These are phyloP conservation scores for Bertia moriformis DNA, from an alignment of 2,329 filamentous ascomycete species.

Conservation along the genomic window DNA sequence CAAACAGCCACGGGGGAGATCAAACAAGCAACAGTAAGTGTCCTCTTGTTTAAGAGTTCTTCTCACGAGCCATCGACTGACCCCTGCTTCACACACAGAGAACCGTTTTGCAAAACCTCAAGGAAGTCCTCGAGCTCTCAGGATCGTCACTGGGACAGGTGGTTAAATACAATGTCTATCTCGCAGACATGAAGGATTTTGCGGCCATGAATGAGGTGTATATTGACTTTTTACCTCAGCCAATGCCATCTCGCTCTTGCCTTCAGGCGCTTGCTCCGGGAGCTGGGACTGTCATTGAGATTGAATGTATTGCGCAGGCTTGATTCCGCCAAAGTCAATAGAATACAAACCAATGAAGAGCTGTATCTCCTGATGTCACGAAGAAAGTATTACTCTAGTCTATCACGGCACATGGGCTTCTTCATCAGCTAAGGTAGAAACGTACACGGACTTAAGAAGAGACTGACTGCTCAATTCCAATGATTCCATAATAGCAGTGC, in stretches of 20 bases:
- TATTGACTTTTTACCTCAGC: slow-evolving; percentile 21
- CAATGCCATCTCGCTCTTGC: slow-evolving; percentile 24
- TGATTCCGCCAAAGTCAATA: too few species aligned
- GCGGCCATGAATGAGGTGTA: slow-evolving; percentile 17
- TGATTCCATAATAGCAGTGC: too few species aligned
- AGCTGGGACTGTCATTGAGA: slow-evolving; percentile 24
- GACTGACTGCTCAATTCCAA: too few species aligned
- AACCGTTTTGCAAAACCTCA: slow-evolving; percentile 13
- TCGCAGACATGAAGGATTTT: slow-evolving; percentile 13
- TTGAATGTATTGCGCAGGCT: slow-evolving; percentile 25
- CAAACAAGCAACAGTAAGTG: slow-evolving; percentile 25
- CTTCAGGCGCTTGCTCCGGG: slow-evolving; percentile 22
- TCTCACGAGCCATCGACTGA: slow-evolving; percentile 2
- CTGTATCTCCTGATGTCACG: too few species aligned
- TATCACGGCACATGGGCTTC: too few species aligned
- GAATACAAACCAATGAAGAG: too few species aligned
- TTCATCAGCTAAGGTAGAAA: too few species aligned
- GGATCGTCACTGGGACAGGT: slow-evolving; percentile 12
- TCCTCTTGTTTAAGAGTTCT: slow-evolving; percentile 2
- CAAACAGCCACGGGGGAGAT: slow-evolving; percentile 33
- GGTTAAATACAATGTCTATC: slow-evolving; percentile 13
- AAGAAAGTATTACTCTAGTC: too few species aligned
- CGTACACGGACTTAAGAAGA: too few species aligned
- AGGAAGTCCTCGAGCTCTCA: slow-evolving; percentile 12
- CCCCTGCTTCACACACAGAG: slow-evolving; percentile 6